phyloP scores from a whole-genome alignment of 2,329 filamentous ascomycete genomes.

The Curvularia eragrostidis region DNA sequence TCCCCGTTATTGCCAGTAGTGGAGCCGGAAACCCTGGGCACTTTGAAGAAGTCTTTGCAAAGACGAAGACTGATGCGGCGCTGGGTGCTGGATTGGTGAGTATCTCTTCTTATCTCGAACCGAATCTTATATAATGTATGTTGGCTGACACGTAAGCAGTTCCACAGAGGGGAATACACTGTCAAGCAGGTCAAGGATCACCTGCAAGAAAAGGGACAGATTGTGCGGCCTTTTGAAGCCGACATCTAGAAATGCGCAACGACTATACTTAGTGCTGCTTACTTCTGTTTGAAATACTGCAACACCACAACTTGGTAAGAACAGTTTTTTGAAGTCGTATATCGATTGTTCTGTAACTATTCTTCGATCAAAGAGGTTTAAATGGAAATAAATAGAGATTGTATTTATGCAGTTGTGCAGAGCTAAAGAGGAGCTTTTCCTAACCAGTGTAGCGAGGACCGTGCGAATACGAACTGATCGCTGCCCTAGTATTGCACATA shows the following conservation, averaged over 20 bases:
- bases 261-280: not conserved
- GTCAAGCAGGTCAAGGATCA: constrained; percentile 92
- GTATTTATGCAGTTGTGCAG: not conserved
- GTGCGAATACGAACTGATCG: not conserved
- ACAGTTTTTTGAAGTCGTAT: not conserved
- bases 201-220: constrained; percentile 71
- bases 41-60: constrained; percentile 87
- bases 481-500: too few relatives aligned
- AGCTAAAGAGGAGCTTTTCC: too few relatives aligned
- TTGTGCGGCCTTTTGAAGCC: constrained; percentile 78
- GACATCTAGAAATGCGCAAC: constrained; percentile 20
- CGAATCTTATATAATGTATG: not conserved
- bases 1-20: constrained; percentile 94
- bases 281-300: not conserved
- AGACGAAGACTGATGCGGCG: constrained; percentile 88
- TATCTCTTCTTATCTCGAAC: constrained; percentile 16
- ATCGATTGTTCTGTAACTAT: not conserved
- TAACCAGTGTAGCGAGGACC: not conserved
- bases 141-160: constrained; percentile 56
- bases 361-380: not conserved
- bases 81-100: constrained; percentile 88
- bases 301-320: not conserved
- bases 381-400: not conserved
- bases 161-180: constrained; percentile 93
- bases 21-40: constrained; percentile 87